These are phyloP conservation scores for Takashimella tepidaria DNA, from an alignment of 1,284 basidiomycete species.

Conservation along the genomic window DNA sequence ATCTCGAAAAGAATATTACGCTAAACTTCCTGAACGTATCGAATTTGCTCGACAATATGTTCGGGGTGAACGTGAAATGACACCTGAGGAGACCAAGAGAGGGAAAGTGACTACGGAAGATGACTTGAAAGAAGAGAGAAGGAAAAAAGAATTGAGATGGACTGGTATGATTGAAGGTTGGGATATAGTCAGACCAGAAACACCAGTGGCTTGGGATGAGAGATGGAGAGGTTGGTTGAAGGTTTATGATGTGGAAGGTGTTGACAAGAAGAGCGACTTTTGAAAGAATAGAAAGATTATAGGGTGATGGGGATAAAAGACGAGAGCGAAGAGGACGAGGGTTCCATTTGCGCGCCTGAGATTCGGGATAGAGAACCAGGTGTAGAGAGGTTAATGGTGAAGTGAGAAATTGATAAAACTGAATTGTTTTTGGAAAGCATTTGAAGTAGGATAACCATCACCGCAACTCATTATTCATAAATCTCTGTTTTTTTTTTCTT, in stretches of 20 bases:
- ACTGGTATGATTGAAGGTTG: slow-evolving; percentile 68
- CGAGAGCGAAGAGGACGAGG: neutral
- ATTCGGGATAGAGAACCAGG: neutral
- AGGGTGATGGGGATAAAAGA: too few relatives aligned
- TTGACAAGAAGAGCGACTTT: neutral
- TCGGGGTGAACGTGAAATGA: slow-evolving; percentile 71
- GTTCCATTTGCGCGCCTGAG: neutral
- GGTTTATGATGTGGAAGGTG: slow-evolving; percentile 52
- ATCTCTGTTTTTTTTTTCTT: too few relatives aligned
- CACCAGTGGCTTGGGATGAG: slow-evolving; percentile 68
- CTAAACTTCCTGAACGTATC: slow-evolving; percentile 64
- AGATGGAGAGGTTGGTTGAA: slow-evolving; percentile 61
- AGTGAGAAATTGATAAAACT: too few relatives aligned
- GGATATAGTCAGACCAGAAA: slow-evolving; percentile 64
- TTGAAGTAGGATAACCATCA: too few relatives aligned
- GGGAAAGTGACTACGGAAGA: slow-evolving; percentile 78
- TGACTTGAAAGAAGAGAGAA: slow-evolving; percentile 72
- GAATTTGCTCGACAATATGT: slow-evolving; percentile 69
- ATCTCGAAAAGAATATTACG: slow-evolving; percentile 71
- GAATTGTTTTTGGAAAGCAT: too few relatives aligned
- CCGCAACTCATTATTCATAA: too few relatives aligned
- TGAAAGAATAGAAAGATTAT: too few relatives aligned
- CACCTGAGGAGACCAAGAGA: slow-evolving; percentile 64
- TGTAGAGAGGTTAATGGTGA: neutral
- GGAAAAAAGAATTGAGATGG: slow-evolving; percentile 85